phyloP scores from a whole-genome alignment of 306 rosid species.

The Abrus pulchellus region DNA sequence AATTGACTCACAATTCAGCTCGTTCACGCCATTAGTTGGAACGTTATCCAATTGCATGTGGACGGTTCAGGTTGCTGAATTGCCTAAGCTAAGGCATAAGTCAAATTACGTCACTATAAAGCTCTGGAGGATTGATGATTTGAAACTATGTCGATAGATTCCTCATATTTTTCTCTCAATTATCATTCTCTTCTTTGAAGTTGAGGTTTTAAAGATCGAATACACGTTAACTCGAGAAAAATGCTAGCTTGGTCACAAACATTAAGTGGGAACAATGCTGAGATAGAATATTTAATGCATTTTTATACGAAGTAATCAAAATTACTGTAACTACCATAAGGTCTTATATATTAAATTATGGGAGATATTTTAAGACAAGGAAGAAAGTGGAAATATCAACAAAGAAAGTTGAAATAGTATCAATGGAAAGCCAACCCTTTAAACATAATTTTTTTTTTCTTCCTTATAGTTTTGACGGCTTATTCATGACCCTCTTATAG shows the following conservation, averaged over 20 bases:
- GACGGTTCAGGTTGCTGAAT: neutral
- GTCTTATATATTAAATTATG: too few species aligned
- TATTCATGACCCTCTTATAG: conserved; percentile 9
- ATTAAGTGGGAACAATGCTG: neutral
- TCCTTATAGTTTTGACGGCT: conserved; percentile 48
- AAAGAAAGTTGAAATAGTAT: neutral
- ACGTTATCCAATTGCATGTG: conserved; percentile 34
- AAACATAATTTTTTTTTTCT: neutral
- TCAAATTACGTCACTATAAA: conserved; percentile 1
- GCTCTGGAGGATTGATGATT: conserved; percentile 10
- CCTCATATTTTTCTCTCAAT: too few species aligned
- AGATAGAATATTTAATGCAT: neutral
- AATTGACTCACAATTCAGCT: too few species aligned
- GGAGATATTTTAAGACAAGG: too few species aligned
- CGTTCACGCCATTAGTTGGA: neutral
- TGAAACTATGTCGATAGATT: neutral
- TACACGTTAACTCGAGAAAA: too few species aligned
- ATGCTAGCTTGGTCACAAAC: neutral
- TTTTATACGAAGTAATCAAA: too few species aligned
- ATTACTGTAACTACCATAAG: too few species aligned
- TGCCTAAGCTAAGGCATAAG: neutral
- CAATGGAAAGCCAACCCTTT: neutral
- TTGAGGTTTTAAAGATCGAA: too few species aligned
- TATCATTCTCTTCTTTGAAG: too few species aligned
- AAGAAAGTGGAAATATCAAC: neutral